Conservation (phyloP, 2,329 filamentous ascomycete genomes). For the Apiospora phragmitis region DNA sequence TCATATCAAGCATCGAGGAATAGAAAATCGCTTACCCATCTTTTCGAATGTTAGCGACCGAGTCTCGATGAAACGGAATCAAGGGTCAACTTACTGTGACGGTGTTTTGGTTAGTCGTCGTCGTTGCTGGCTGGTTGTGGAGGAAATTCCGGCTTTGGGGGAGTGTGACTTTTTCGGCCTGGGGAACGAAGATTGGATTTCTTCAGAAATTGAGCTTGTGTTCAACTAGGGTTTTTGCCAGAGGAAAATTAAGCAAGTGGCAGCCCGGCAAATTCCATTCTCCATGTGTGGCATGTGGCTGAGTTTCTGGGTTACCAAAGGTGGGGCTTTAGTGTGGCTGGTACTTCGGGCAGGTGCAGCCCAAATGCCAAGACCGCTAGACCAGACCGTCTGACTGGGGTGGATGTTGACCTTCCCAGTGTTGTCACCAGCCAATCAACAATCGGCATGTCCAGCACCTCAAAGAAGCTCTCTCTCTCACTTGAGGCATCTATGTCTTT, state of each 20-base stretch:
- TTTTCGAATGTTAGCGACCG: constrained; percentile 43
- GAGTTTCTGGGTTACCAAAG: neutral
- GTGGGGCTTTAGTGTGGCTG: neutral
- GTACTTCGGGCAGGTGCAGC: neutral
- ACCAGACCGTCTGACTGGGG: neutral
- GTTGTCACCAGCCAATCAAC: constrained; percentile 13
- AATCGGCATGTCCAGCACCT: neutral
- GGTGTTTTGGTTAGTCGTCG: constrained; percentile 15
- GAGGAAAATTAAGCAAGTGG: constrained; percentile 1
- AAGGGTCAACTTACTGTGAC: constrained; percentile 23
- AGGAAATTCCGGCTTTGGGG: constrained; percentile 9
- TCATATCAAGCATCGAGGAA: neutral
- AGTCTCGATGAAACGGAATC: neutral
- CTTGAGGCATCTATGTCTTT: constrained; percentile 19
- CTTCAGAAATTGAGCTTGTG: constrained; percentile 5
- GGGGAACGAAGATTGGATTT: constrained; percentile 8
- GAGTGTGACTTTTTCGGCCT: constrained; percentile 8
- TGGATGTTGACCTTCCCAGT: neutral
- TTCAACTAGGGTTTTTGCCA: constrained; percentile 3
- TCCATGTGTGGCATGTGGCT: neutral
- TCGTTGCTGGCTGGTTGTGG: constrained; percentile 9
- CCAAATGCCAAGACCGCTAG: constrained; percentile 1
- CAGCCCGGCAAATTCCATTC: constrained; percentile 2
- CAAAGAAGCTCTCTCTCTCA: constrained; percentile 8
- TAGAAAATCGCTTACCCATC: constrained; percentile 58